Conservation (phyloP, 345 rosid species). For the Gossypium herbaceum region DNA sequence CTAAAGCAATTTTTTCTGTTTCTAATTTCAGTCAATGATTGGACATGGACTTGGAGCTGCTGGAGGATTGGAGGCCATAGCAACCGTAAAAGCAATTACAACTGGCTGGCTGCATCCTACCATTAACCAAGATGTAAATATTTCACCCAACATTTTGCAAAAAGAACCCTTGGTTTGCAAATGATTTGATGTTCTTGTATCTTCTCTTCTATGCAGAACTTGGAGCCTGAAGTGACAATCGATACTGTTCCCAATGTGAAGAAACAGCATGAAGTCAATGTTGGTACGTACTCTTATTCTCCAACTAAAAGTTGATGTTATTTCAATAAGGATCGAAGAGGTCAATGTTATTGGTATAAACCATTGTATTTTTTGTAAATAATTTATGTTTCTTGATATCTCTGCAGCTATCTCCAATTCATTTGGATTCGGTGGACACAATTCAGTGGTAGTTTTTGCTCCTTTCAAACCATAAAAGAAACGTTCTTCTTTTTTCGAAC, state of each 20-base stretch:
- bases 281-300: slow-evolving; percentile 31
- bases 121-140: slow-evolving; percentile 59
- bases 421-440: slow-evolving; percentile 66
- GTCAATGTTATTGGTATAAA: too few relatives aligned
- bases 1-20: background rate
- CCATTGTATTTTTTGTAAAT: too few relatives aligned
- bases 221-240: slow-evolving; percentile 50
- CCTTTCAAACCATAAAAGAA: slow-evolving; percentile 37
- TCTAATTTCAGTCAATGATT: slow-evolving; percentile 45
- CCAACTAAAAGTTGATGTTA: background rate
- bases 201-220: slow-evolving; percentile 30
- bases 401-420: slow-evolving; percentile 60
- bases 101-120: slow-evolving; percentile 75
- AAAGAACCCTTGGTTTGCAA: background rate
- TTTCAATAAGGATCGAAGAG: background rate
- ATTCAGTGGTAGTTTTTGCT: slow-evolving; percentile 63
- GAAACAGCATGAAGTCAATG: slow-evolving; percentile 52
- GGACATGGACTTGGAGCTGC: slow-evolving; percentile 73
- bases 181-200: background rate
- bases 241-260: slow-evolving; percentile 63
- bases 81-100: slow-evolving; percentile 62
- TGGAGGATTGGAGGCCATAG: slow-evolving; percentile 67
- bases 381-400: background rate
- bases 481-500: background rate
- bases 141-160: background rate